Conservation (phyloP, 2,329 filamentous ascomycete species). For the Rhytidhysteron rufulum region DNA sequence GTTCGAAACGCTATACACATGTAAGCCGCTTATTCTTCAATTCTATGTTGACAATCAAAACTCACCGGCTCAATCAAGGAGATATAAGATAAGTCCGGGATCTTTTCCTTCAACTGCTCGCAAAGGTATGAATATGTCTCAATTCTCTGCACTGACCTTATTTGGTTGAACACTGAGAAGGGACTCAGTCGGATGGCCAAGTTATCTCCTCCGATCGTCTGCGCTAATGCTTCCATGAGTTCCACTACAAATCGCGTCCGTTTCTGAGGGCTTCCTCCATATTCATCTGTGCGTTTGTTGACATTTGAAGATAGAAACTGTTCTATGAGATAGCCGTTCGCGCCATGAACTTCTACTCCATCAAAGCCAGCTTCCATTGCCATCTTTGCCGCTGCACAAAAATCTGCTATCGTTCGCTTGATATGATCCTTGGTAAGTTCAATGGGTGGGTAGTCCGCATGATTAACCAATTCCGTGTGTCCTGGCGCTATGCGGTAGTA, state of each 20-base stretch:
- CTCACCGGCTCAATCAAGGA: constrained; percentile 52
- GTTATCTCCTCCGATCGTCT: constrained; percentile 23
- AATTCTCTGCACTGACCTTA: constrained; percentile 47
- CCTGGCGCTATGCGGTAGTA: constrained; percentile 25
- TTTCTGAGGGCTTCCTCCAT: constrained; percentile 48
- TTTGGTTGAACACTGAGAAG: constrained; percentile 51
- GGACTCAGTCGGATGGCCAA: constrained; percentile 24
- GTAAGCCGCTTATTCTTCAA: neutral
- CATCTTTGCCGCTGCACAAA: constrained; percentile 44
- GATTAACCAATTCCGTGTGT: constrained; percentile 25
- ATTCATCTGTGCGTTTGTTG: constrained; percentile 48
- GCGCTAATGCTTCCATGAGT: constrained; percentile 34
- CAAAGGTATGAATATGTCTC: constrained; percentile 53
- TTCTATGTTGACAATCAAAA: constrained; percentile 6
- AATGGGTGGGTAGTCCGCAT: constrained; percentile 23
- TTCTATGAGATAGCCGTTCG: constrained; percentile 50
- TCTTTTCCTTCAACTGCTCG: constrained; percentile 43
- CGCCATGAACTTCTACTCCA: constrained; percentile 49
- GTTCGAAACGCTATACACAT: constrained; percentile 42
- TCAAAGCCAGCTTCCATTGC: constrained; percentile 56
- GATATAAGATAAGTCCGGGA: constrained; percentile 49
- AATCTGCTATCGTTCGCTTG: constrained; percentile 37
- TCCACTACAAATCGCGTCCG: constrained; percentile 54
- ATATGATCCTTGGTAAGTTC: constrained; percentile 46
- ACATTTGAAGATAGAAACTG: constrained; percentile 48